Evolutionary conservation across 768 basidiomycete species (phyloP), one percentile per base, ranked within the genome.

Genomic region (Clitopilus passeckerianus): DNA sequence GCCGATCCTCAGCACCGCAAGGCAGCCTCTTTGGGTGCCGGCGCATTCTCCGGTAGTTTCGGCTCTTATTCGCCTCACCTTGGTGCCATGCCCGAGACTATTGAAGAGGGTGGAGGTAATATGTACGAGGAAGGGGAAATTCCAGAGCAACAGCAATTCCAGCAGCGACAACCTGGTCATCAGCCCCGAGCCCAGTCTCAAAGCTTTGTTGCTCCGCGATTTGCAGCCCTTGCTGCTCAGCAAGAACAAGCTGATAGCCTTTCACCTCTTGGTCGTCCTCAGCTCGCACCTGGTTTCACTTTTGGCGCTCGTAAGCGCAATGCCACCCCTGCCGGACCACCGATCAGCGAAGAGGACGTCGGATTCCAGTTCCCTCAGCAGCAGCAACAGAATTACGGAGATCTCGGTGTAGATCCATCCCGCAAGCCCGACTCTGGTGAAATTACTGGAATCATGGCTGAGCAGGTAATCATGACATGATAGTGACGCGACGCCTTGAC

Each of bases 371-470:
- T 93, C 68, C 90, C 91, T 44, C 91, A 77, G 59, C 73, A 71
- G 59, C 72, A 72, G 30, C 70, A 72, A 63, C 61, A 57, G 5
- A 61, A 57, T 63, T 67, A 63, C 44, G 65, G 68, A 33, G 43
- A 63, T 54, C 44, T 64, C 7, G 54, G 64, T 18, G 70, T 70
- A n/a, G 79, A 80, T 27, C 71, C 61, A 34, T 70, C 67, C 54
- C 83, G 86, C 62, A 85, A 86, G 70, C 71, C 77, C 34, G 86
- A 90, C 53, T 82, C 80, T 57, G 87, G 86, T 56, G 93, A 96
- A 69, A 85, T 95, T 58, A 85, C 84, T 34, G 91, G 91, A 23
- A 90, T 95, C 59, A 95, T 98, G 93, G 93, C 93, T 6, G 94
- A 98, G 73, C 96, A 98, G 83, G 94, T 93, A 86, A 74, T 84